Evolutionary conservation across 1,139 yeast species (phyloP).

Genomic region (Pichia sp.): DNA sequence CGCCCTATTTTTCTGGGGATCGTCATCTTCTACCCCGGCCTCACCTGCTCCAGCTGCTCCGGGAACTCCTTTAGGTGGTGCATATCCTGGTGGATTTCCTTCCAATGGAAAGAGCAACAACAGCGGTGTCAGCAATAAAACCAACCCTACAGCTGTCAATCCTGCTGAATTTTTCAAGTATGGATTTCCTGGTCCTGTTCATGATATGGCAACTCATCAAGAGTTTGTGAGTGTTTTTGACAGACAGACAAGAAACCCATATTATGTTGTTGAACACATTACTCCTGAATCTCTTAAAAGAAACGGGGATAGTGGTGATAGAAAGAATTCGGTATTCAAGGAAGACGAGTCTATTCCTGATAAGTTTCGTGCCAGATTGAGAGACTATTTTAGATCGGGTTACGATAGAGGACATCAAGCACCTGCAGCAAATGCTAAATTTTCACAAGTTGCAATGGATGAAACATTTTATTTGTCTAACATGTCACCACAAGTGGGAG

Average conservation of each 20-base stretch:
- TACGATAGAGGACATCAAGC: constrained; percentile 97
- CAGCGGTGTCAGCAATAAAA: not conserved
- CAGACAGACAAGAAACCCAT: constrained; percentile 80
- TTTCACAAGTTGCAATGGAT: constrained; percentile 85
- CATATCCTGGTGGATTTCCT: constrained; percentile 12
- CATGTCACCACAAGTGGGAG: constrained; percentile 97
- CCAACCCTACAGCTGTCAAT: constrained; percentile 35
- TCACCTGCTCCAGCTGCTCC: constrained; percentile 15
- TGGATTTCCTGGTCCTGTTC: constrained; percentile 94
- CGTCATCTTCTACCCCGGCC: constrained; percentile 18
- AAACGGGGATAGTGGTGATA: constrained; percentile 50
- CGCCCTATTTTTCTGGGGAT: constrained; percentile 28
- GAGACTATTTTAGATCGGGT: constrained; percentile 91
- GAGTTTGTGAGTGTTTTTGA: constrained; percentile 87
- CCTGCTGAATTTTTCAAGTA: constrained; percentile 80
- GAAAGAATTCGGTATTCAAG: constrained; percentile 74
- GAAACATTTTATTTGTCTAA: constrained; percentile 87
- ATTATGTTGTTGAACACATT: constrained; percentile 80
- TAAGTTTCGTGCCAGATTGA: constrained; percentile 66
- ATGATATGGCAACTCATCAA: constrained; percentile 66
- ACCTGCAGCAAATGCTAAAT: constrained; percentile 97
- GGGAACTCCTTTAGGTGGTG: constrained; percentile 16
- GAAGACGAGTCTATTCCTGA: constrained; percentile 86
- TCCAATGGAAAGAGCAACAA: constrained; percentile 7
- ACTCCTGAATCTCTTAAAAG: constrained; percentile 64